Conservation (phyloP, 1,284 basidiomycete genomes). For the Moesziomyces aphidis region DNA sequence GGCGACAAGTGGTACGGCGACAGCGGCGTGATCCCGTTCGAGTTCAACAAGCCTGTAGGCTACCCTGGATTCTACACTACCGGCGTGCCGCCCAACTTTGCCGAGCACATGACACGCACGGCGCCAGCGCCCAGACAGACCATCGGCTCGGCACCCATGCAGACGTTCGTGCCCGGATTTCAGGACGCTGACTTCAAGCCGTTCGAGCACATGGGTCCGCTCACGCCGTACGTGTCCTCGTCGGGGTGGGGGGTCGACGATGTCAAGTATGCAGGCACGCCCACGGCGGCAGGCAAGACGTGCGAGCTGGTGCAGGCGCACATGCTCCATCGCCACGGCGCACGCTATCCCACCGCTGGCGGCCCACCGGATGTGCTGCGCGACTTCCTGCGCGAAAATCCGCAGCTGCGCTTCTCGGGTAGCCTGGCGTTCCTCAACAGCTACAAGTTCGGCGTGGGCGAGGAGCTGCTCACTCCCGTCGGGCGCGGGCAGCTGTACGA, state of each 20-base stretch:
- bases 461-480: slow-evolving; percentile 62
- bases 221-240: slow-evolving; percentile 62
- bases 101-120: slow-evolving; percentile 57
- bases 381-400: slow-evolving; percentile 32
- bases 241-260: slow-evolving; percentile 60
- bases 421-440: slow-evolving; percentile 55
- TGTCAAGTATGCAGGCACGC: slow-evolving; percentile 52
- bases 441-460: slow-evolving; percentile 59
- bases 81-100: slow-evolving; percentile 55
- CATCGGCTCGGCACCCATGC: slow-evolving; percentile 56
- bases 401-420: slow-evolving; percentile 42
- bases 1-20: slow-evolving; percentile 54
- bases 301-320: slow-evolving; percentile 63
- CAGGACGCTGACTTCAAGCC: slow-evolving; percentile 50
- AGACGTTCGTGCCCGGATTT: slow-evolving; percentile 57
- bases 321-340: slow-evolving; percentile 64
- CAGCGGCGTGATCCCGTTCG: slow-evolving; percentile 29
- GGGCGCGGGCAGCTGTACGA: slow-evolving; percentile 61
- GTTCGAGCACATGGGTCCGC: slow-evolving; percentile 65
- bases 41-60: slow-evolving; percentile 59
- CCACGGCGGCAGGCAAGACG: slow-evolving; percentile 15
- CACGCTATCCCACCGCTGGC: slow-evolving; percentile 58
- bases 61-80: slow-evolving; percentile 61
- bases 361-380: slow-evolving; percentile 34
- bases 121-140: slow-evolving; percentile 35